phyloP scores from a whole-genome alignment of 176 grass and related monocot genomes.

The Alloteropsis semialata region DNA sequence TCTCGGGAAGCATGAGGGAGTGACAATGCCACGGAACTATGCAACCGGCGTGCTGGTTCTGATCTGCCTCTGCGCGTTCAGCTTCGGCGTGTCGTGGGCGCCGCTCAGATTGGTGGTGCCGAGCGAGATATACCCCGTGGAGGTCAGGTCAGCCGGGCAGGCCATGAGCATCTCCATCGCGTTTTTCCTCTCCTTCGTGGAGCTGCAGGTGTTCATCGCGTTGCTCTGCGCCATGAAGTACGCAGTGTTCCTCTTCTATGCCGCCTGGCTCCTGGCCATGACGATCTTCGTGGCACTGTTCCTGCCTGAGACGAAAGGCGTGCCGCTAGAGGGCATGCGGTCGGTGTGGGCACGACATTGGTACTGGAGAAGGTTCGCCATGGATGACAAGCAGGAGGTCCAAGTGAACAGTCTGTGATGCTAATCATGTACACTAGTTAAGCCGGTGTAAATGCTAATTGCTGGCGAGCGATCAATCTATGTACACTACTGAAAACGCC shows the following conservation, averaged over 20 bases:
- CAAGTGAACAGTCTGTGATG: neutral
- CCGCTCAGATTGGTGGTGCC: conserved; percentile 68
- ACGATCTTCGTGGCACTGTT: conserved; percentile 53
- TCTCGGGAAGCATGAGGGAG: conserved; percentile 22
- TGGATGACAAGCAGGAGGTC: neutral
- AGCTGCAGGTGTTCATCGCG: conserved; percentile 62
- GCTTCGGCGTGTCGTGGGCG: conserved; percentile 76
- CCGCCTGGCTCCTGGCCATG: conserved; percentile 50
- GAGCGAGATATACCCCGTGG: conserved; percentile 77
- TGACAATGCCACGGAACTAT: conserved; percentile 37
- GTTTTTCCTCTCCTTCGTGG: conserved; percentile 52
- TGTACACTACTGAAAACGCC: too few relatives aligned
- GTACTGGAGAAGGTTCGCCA: conserved; percentile 57
- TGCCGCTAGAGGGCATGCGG: conserved; percentile 57
- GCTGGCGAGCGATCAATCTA: too few relatives aligned
- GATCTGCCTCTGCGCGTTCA: conserved; percentile 46
- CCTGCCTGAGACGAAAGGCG: conserved; percentile 68
- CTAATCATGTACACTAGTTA: too few relatives aligned
- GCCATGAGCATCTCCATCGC: conserved; percentile 50
- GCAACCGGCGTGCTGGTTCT: conserved; percentile 51
- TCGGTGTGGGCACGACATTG: conserved; percentile 44
- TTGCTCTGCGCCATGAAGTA: conserved; percentile 57
- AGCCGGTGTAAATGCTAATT: too few relatives aligned
- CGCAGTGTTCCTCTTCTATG: conserved; percentile 58
- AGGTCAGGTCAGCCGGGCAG: conserved; percentile 70